Percentiles rank a stretch among this genome's conserved stretches.
Conservation (phyloP, 179 eudicot genomes). For the Spinacia oleracea region DNA sequence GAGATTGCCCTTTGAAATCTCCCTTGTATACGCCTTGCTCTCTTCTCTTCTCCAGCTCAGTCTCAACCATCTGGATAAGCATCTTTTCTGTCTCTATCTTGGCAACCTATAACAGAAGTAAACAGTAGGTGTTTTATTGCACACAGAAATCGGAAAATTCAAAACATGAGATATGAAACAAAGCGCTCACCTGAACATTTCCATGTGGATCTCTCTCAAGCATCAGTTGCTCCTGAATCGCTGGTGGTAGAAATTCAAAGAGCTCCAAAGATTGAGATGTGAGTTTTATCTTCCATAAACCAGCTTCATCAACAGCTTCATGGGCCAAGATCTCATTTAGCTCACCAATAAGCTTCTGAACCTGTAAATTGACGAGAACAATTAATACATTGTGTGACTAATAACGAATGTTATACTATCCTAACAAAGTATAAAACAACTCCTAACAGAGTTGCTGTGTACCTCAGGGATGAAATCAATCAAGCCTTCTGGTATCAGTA, state of each 20-base stretch:
- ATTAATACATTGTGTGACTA: not conserved
- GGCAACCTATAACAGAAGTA: conserved; percentile 62
- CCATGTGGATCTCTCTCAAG: conserved; percentile 99
- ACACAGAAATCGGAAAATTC: conserved; percentile 4
- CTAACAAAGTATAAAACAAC: not conserved
- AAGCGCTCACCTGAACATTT: conserved; percentile 73
- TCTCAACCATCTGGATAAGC: conserved; percentile 99
- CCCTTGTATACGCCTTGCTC: conserved; percentile 56
- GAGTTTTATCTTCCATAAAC: conserved; percentile 80
- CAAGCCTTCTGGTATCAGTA: conserved; percentile 92
- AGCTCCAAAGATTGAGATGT: conserved; percentile 56
- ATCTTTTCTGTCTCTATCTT: conserved; percentile 98
- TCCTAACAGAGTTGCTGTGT: conserved; percentile 21
- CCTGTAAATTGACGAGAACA: conserved; percentile 50
- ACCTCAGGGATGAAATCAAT: conserved; percentile 99
- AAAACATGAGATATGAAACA: not conserved
- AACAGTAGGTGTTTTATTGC: not conserved
- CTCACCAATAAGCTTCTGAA: conserved; percentile 90
- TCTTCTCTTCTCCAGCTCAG: conserved; percentile 80
- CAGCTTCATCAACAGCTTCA: conserved; percentile 78
- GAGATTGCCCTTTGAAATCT: conserved; percentile 89
- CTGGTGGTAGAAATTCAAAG: conserved; percentile 75
- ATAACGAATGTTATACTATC: not conserved
- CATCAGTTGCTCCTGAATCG: conserved; percentile 90
- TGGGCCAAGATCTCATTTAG: conserved; percentile 90